Conservation (phyloP, 306 rosid genomes). For the Prunus mira region DNA sequence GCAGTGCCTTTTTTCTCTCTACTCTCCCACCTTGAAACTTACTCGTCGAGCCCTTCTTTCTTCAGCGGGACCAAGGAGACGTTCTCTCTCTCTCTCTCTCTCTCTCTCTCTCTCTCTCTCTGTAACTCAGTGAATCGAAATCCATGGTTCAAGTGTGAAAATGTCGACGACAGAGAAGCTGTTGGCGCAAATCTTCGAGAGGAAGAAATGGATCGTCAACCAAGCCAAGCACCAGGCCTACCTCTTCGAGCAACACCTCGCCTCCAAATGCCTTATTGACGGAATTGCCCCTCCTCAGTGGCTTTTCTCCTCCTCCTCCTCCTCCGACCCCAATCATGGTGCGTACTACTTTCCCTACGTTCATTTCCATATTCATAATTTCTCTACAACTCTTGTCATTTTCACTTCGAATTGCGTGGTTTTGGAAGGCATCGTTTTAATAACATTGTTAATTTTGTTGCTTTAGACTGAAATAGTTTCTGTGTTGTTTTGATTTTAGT, state of each 20-base stretch:
- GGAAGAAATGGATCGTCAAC: slow-evolving; percentile 61
- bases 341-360: not conserved
- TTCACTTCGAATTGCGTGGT: not conserved
- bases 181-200: slow-evolving; percentile 67
- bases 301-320: slow-evolving; percentile 42
- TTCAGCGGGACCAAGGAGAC: too few species aligned
- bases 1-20: too few species aligned
- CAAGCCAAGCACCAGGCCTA: slow-evolving; percentile 59
- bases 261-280: slow-evolving; percentile 66
- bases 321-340: slow-evolving; percentile 47
- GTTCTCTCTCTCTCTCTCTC: not conserved
- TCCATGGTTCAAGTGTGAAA: slow-evolving; percentile 22
- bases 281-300: slow-evolving; percentile 82
- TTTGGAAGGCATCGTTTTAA: not conserved
- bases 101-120: slow-evolving; percentile 1
- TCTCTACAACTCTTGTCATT: not conserved
- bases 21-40: too few species aligned
- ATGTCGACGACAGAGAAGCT: slow-evolving; percentile 70
- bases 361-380: not conserved
- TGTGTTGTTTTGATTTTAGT: not conserved
- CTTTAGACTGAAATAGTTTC: not conserved
- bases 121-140: not conserved
- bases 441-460: not conserved
- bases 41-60: too few species aligned
- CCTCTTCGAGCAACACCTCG: slow-evolving; percentile 72